A percentile compares a stretch with the other conserved stretches of the same genome.
phyloP scores from a whole-genome alignment of 331 rosid species.

The Telfairia occidentalis region DNA sequence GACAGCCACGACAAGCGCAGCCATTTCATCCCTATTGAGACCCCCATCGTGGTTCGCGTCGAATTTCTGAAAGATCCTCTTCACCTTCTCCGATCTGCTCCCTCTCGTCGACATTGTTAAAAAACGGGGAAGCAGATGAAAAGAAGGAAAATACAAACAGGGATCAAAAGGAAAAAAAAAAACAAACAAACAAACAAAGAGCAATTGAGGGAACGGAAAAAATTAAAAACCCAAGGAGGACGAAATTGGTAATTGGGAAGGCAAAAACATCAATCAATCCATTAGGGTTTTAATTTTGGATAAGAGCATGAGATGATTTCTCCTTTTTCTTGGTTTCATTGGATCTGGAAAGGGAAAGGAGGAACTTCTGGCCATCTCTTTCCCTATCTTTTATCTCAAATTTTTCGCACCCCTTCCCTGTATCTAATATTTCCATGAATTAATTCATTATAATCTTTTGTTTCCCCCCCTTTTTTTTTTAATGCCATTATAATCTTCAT shows the following conservation, averaged over 20 bases:
- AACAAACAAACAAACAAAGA: no score
- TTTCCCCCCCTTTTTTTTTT: no score
- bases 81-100: constrained; percentile 49
- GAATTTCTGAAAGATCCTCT: constrained; percentile 36
- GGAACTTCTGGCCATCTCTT: not conserved
- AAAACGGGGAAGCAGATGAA: not conserved
- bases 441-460: not conserved
- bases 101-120: constrained; percentile 40
- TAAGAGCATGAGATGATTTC: not conserved
- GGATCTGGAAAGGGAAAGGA: constrained; percentile 14
- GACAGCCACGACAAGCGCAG: constrained; percentile 42
- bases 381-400: constrained; percentile 1
- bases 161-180: no score
- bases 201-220: not conserved
- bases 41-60: constrained; percentile 36
- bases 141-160: not conserved
- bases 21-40: constrained; percentile 38
- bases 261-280: not conserved
- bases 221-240: not conserved
- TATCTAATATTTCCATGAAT: not conserved
- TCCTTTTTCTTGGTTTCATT: constrained; percentile 11
- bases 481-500: no score
- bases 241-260: not conserved
- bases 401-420: not conserved
- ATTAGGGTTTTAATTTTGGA: constrained; percentile 8